Evolutionary conservation across 2,329 filamentous ascomycete genomes (phyloP).

Genomic region (Metarhizium rileyi): DNA sequence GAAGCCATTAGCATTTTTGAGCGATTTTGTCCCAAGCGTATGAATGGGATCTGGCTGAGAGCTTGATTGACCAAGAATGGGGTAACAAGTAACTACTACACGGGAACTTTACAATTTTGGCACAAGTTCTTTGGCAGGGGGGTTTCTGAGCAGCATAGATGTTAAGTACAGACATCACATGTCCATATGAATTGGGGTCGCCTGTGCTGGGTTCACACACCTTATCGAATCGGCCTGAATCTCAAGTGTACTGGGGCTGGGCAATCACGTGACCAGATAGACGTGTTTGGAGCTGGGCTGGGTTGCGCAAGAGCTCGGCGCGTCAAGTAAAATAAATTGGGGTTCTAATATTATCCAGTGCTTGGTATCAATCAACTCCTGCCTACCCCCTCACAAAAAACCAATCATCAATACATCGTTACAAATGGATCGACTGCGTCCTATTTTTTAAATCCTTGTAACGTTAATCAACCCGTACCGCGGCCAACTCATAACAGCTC

Average conservation of each 20-base stretch:
- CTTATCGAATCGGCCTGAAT: too few relatives aligned
- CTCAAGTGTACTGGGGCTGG: too few relatives aligned
- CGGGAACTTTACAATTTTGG: too few relatives aligned
- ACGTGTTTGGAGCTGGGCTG: not conserved
- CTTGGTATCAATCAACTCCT: not conserved
- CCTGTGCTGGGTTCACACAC: too few relatives aligned
- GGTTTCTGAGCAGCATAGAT: too few relatives aligned
- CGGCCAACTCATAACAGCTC: conserved; percentile 3
- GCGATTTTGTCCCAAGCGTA: too few relatives aligned
- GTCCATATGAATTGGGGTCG: too few relatives aligned
- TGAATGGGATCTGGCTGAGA: not conserved
- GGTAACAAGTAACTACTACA: too few relatives aligned
- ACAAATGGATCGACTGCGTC: not conserved
- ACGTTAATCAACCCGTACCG: not conserved
- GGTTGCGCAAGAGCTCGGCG: not conserved
- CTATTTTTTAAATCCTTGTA: not conserved
- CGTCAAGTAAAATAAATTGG: not conserved
- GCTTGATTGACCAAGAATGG: not conserved
- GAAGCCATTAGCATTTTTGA: too few relatives aligned
- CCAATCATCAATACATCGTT: not conserved
- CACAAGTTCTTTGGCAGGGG: too few relatives aligned
- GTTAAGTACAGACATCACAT: too few relatives aligned
- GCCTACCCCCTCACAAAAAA: not conserved
- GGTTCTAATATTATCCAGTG: not conserved
- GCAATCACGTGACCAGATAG: not conserved